These are phyloP conservation scores for Paraconiothyrium sp. DNA, from an alignment of 2,329 filamentous ascomycete genomes.

Conservation along the genomic window DNA sequence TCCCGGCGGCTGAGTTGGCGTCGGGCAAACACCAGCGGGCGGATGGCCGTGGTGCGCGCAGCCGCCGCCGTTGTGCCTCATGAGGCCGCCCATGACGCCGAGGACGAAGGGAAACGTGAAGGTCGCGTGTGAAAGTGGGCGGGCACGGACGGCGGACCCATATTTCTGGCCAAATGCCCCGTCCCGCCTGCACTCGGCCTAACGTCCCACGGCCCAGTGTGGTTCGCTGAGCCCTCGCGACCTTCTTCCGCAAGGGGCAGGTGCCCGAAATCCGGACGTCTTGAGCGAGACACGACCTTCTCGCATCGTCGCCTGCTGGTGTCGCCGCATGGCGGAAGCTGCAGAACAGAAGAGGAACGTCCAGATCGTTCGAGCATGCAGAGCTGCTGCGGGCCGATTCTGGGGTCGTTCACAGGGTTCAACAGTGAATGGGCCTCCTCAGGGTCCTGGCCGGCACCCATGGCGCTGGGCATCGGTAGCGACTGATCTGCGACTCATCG, in stretches of 20 bases:
- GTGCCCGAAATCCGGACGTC: background rate
- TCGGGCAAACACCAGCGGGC: background rate
- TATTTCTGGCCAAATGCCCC: background rate
- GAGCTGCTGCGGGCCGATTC: background rate
- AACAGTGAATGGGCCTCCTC: conserved; percentile 3
- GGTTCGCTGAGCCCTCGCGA: conserved; percentile 3
- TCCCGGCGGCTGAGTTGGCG: background rate
- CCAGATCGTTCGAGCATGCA: background rate
- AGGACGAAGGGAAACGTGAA: background rate
- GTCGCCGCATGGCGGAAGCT: background rate
- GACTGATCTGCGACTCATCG: conserved; percentile 4
- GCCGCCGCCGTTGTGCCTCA: background rate
- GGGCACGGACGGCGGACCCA: background rate
- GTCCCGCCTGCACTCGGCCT: background rate
- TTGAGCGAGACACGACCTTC: background rate
- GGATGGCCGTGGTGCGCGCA: background rate
- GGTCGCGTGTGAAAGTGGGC: background rate
- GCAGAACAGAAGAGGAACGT: background rate
- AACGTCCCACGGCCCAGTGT: background rate
- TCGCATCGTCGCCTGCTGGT: background rate
- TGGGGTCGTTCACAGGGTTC: conserved; percentile 1
- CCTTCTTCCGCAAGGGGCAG: background rate
- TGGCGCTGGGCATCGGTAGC: conserved; percentile 14
- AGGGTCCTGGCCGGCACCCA: conserved; percentile 10
- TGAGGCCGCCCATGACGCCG: background rate